Conservation (phyloP, 164 flowering plant species). For the Piper longum region DNA sequence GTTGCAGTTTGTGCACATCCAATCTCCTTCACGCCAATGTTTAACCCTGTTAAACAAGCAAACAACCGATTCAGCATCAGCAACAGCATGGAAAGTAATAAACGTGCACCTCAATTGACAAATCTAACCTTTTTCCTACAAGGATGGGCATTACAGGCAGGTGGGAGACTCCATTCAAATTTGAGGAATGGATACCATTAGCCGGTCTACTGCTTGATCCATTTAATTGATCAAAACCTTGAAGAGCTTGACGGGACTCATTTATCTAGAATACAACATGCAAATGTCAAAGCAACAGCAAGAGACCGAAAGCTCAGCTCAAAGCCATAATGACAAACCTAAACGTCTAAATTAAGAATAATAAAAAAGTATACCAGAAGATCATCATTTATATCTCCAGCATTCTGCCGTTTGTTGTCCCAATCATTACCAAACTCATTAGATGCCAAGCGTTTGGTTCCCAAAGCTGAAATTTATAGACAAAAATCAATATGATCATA, state of each 20-base stretch:
- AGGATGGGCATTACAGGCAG: constrained; percentile 38
- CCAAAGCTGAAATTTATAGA: constrained; percentile 36
- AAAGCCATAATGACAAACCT: not conserved
- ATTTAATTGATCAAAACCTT: constrained; percentile 25
- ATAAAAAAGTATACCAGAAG: constrained; percentile 16
- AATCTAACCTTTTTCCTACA: constrained; percentile 66
- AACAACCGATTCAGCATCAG: too few relatives aligned
- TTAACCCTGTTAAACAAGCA: constrained; percentile 39
- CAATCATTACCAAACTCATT: constrained; percentile 55
- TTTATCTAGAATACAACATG: constrained; percentile 18
- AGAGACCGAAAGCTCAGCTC: not conserved
- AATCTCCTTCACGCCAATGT: constrained; percentile 95
- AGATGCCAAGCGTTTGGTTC: constrained; percentile 76
- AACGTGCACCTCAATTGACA: not conserved
- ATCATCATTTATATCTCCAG: constrained; percentile 37
- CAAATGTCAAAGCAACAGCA: too few relatives aligned
- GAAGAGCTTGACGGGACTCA: constrained; percentile 26
- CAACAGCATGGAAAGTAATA: not conserved
- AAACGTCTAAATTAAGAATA: not conserved
- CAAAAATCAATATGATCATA: too few relatives aligned
- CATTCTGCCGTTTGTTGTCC: constrained; percentile 84
- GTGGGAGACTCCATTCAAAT: constrained; percentile 29
- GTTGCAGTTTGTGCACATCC: constrained; percentile 92
- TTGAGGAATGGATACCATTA: constrained; percentile 23
- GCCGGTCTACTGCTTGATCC: constrained; percentile 20